phyloP scores from a whole-genome alignment of 768 basidiomycete species.

The Mycena crocata region DNA sequence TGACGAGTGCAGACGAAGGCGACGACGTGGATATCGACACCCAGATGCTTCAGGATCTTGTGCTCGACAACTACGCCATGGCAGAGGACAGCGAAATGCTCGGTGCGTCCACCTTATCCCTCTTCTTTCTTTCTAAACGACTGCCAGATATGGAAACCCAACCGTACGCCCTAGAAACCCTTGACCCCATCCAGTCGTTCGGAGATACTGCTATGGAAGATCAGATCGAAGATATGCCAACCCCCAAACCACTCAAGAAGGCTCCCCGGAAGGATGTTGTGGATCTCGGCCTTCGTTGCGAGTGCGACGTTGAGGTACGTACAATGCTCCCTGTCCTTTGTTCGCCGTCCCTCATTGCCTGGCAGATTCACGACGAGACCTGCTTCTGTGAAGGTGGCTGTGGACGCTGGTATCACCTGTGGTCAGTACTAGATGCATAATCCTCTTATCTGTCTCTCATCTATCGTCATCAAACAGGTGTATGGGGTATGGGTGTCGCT shows the following conservation, averaged over 20 bases:
- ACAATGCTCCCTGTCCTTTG: background rate
- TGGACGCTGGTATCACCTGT: conserved; percentile 79
- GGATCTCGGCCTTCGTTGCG: conserved; percentile 68
- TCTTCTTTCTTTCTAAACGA: conserved; percentile 6
- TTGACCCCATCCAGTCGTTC: conserved; percentile 57
- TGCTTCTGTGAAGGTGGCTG: conserved; percentile 82
- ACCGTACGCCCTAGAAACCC: conserved; percentile 22
- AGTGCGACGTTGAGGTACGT: conserved; percentile 72
- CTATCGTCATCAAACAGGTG: conserved; percentile 41
- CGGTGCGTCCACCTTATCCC: conserved; percentile 43
- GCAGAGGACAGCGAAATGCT: conserved; percentile 60
- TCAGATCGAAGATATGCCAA: conserved; percentile 28
- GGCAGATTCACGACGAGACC: conserved; percentile 66
- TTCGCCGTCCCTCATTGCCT: background rate
- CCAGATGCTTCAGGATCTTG: conserved; percentile 44
- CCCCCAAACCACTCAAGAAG: conserved; percentile 29
- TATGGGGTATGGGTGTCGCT: conserved; percentile 47
- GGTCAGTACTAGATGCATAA: conserved; percentile 55
- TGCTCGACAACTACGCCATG: conserved; percentile 29
- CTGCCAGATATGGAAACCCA: conserved; percentile 58
- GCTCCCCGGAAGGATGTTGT: conserved; percentile 31
- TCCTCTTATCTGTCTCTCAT: background rate
- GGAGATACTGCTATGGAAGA: conserved; percentile 33
- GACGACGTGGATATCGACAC: conserved; percentile 40
- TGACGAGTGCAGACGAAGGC: conserved; percentile 27